Evolutionary conservation across 2,329 filamentous ascomycete genomes (phyloP).

Genomic region (Penicillium sp.): DNA sequence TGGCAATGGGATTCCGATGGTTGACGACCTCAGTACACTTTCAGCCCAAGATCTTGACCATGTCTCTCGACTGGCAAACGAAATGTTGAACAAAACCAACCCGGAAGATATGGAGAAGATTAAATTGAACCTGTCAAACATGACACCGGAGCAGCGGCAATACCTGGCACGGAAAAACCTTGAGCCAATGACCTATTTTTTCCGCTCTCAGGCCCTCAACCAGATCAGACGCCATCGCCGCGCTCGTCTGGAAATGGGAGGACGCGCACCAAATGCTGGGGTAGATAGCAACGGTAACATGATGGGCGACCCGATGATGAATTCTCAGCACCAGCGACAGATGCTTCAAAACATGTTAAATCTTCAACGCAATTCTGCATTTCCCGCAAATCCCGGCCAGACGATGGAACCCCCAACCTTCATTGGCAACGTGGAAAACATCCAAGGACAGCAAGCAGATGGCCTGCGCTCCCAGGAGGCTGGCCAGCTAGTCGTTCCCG

Average conservation of each 20-base stretch:
- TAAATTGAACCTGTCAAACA: conserved; percentile 45
- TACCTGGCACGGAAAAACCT: conserved; percentile 45
- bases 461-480: conserved; percentile 61
- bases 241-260: conserved; percentile 32
- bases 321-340: conserved; percentile 38
- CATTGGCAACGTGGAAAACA: conserved; percentile 52
- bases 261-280: conserved; percentile 29
- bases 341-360: conserved; percentile 44
- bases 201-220: conserved; percentile 49
- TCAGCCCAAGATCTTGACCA: conserved; percentile 43
- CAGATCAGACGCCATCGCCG: conserved; percentile 40
- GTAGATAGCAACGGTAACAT: conserved; percentile 32
- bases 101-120: conserved; percentile 50
- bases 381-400: conserved; percentile 35
- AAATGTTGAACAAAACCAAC: conserved; percentile 46
- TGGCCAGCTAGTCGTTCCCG: conserved; percentile 63
- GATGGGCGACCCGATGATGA: conserved; percentile 41
- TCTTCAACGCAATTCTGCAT: conserved; percentile 38
- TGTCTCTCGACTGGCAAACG: conserved; percentile 48
- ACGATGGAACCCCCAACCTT: conserved; percentile 33
- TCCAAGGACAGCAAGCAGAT: conserved; percentile 60
- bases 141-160: conserved; percentile 49
- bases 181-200: conserved; percentile 52
- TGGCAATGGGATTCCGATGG: conserved; percentile 25
- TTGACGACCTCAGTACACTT: conserved; percentile 38